Conservation (phyloP, 2,329 filamentous ascomycete genomes). For the Fusarium sp. region DNA sequence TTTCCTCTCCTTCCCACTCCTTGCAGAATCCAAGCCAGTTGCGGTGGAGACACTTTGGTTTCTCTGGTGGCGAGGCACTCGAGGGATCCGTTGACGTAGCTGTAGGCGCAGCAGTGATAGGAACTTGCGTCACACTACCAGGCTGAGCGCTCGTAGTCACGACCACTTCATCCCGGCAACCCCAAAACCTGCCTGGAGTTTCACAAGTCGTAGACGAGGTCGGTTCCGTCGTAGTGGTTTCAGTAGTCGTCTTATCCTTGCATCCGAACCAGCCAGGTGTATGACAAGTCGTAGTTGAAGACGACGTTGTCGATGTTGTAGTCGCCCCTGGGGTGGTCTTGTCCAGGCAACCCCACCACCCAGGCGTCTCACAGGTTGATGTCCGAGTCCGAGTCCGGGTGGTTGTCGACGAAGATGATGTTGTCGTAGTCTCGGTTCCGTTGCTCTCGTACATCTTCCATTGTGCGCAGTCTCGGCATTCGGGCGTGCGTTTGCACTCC, state of each 20-base stretch:
- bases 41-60: slow-evolving; percentile 50
- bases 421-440: slow-evolving; percentile 80
- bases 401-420: slow-evolving; percentile 66
- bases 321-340: slow-evolving; percentile 64
- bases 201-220: slow-evolving; percentile 55
- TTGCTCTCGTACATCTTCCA: slow-evolving; percentile 98
- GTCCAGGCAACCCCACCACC: slow-evolving; percentile 89
- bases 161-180: slow-evolving; percentile 60
- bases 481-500: slow-evolving; percentile 77
- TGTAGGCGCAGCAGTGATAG: slow-evolving; percentile 49
- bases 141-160: slow-evolving; percentile 50
- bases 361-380: slow-evolving; percentile 88
- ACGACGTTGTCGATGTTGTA: slow-evolving; percentile 58
- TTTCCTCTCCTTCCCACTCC: slow-evolving; percentile 48
- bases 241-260: slow-evolving; percentile 59
- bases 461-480: slow-evolving; percentile 88
- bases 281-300: slow-evolving; percentile 67
- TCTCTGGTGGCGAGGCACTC: slow-evolving; percentile 40
- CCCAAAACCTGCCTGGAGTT: slow-evolving; percentile 68
- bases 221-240: slow-evolving; percentile 48
- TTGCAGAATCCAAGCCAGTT: slow-evolving; percentile 59
- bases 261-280: slow-evolving; percentile 77
- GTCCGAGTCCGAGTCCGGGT: slow-evolving; percentile 82
- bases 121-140: slow-evolving; percentile 42
- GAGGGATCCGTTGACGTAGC: slow-evolving; percentile 43